Percentiles rank a stretch among this genome's conserved stretches.
These are phyloP conservation scores for Tulasnella sp. DNA, from an alignment of 768 basidiomycete genomes.

Conservation along the genomic window DNA sequence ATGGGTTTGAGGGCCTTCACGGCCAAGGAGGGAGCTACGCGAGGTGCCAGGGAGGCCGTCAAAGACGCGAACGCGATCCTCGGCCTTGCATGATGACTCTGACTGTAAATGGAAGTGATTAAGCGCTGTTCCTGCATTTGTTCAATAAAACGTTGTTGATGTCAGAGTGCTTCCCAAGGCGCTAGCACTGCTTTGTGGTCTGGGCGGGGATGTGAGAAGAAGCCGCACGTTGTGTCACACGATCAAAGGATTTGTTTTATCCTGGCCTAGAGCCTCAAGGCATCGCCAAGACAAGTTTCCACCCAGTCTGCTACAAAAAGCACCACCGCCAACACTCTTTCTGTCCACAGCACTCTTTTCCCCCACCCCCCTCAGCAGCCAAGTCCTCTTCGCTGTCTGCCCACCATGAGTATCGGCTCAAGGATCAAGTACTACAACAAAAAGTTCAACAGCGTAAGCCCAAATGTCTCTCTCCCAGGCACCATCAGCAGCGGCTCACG, in stretches of 20 bases:
- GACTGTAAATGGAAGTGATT: background rate
- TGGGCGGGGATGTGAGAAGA: background rate
- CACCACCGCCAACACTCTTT: background rate
- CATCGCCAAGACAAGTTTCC: background rate
- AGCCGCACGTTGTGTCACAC: background rate
- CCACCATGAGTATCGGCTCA: background rate
- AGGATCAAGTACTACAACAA: background rate
- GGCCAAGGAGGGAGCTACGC: background rate
- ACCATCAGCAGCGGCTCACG: background rate
- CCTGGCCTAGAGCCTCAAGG: background rate
- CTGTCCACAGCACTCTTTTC: background rate
- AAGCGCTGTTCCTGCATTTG: background rate
- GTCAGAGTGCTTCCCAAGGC: background rate
- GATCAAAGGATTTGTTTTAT: background rate
- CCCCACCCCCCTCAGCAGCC: background rate
- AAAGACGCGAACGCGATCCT: slow-evolving; percentile 22
- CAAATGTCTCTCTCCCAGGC: background rate
- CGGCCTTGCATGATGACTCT: background rate
- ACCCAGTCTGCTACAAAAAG: background rate
- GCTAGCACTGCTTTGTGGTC: background rate
- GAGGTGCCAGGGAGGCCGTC: slow-evolving; percentile 17
- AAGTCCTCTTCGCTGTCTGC: background rate
- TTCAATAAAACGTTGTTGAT: background rate
- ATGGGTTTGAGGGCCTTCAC: slow-evolving; percentile 21
- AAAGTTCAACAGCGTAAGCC: background rate